Evolutionary conservation across 2,329 filamentous ascomycete species (phyloP).

Genomic region (Colletotrichum horii): DNA sequence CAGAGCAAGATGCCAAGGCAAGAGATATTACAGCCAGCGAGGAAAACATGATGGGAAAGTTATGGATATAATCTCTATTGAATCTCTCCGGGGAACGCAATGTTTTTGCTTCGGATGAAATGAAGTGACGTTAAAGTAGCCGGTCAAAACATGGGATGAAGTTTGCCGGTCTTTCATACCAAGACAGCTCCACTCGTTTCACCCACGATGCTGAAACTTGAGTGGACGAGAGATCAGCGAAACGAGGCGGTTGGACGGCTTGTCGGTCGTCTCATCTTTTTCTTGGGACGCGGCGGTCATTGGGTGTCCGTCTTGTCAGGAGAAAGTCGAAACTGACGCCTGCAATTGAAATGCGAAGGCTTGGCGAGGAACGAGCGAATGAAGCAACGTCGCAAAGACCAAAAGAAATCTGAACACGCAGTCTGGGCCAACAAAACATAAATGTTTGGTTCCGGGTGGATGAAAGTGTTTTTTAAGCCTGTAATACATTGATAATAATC

Average conservation of each 20-base stretch:
- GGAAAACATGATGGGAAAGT: neutral
- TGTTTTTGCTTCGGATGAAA: neutral
- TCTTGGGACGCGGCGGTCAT: neutral
- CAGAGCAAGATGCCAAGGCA: neutral
- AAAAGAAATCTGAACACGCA: no score
- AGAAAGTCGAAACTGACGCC: neutral
- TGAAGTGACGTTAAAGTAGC: neutral
- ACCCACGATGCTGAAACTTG: conserved; percentile 11
- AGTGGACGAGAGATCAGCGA: neutral
- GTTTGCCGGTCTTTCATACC: neutral
- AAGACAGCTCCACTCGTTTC: conserved; percentile 8
- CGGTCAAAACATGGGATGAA: neutral
- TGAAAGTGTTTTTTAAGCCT: no score
- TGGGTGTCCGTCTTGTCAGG: neutral
- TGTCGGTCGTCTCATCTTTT: conserved; percentile 2
- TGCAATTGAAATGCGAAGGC: neutral
- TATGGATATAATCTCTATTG: neutral
- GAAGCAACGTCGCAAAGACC: no score
- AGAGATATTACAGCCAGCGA: neutral
- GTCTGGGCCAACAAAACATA: no score
- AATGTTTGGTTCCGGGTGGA: no score
- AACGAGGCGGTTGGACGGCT: neutral
- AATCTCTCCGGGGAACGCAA: neutral
- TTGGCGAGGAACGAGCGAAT: no score
- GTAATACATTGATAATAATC: no score